A percentile compares a stretch with the other conserved stretches of the same genome.
phyloP scores from a whole-genome alignment of 805 yeast species.

The Saccharomyces mikatae region DNA sequence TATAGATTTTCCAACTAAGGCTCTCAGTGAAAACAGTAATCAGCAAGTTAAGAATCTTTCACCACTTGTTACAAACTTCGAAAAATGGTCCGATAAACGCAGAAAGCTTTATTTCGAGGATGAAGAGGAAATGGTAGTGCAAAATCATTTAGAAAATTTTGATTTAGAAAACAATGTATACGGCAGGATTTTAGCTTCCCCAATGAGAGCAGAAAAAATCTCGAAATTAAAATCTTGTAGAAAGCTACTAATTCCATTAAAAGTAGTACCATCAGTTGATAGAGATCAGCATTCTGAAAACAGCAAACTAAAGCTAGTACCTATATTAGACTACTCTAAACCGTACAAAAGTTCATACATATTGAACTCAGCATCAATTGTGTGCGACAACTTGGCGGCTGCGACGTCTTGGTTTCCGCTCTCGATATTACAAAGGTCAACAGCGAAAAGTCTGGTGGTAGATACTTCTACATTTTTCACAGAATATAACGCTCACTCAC shows the following conservation, averaged over 20 bases:
- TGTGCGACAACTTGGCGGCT: not conserved
- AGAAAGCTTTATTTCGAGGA: constrained; percentile 13
- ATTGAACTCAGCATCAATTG: constrained; percentile 10
- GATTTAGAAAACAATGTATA: constrained; percentile 30
- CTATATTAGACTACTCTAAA: constrained; percentile 4
- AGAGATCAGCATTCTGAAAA: constrained; percentile 4
- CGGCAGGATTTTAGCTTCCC: constrained; percentile 36
- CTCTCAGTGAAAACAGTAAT: not conserved
- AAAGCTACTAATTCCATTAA: constrained; percentile 33
- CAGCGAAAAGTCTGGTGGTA: not conserved
- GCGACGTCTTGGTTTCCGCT: constrained; percentile 11
- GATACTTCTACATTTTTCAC: not conserved
- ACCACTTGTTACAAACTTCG: constrained; percentile 26
- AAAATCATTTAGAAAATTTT: constrained; percentile 1
- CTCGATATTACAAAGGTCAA: not conserved
- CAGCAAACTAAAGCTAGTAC: constrained; percentile 8
- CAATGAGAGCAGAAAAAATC: constrained; percentile 35
- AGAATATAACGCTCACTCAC: not conserved
- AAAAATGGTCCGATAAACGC: constrained; percentile 30
- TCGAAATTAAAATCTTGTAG: constrained; percentile 35
- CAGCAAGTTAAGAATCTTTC: constrained; percentile 1
- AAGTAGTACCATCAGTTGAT: constrained; percentile 9
- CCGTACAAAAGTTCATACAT: constrained; percentile 19
- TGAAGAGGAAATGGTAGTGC: constrained; percentile 2
- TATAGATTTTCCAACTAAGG: not conserved